Evolutionary conservation across 2,329 filamentous ascomycete genomes (phyloP).

Genomic region (Monosporascus sp.): DNA sequence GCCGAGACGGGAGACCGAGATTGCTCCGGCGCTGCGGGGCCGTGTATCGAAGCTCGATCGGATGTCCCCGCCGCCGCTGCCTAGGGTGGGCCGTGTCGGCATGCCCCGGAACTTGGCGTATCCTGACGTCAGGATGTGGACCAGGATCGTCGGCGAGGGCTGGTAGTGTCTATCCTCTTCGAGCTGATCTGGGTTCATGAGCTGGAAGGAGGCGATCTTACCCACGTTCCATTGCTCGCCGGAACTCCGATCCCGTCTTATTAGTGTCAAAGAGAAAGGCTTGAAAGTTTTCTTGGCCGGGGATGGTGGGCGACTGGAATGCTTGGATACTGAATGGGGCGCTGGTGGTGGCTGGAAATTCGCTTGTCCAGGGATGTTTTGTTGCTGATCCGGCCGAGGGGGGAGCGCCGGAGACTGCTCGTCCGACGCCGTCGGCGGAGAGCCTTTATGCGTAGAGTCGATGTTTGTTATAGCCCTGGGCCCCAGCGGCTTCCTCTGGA

Average conservation of each 20-base stretch:
- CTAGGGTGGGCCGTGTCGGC: slow-evolving; percentile 29
- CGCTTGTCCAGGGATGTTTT: slow-evolving; percentile 1
- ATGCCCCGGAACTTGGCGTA: slow-evolving; percentile 54
- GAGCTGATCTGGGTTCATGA: slow-evolving; percentile 33
- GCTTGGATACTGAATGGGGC: slow-evolving; percentile 11
- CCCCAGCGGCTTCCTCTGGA: slow-evolving; percentile 16
- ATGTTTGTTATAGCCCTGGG: slow-evolving; percentile 7
- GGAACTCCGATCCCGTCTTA: slow-evolving; percentile 66
- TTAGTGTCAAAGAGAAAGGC: slow-evolving; percentile 56
- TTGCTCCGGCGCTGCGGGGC: slow-evolving; percentile 15
- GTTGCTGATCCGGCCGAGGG: slow-evolving; percentile 2
- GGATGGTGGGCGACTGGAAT: slow-evolving; percentile 2
- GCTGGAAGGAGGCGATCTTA: slow-evolving; percentile 52
- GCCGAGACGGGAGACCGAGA: not conserved
- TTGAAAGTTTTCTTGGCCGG: slow-evolving; percentile 26
- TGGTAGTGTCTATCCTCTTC: slow-evolving; percentile 23
- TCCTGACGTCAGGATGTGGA: slow-evolving; percentile 50
- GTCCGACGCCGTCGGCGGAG: slow-evolving; percentile 4
- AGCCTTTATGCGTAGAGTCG: slow-evolving; percentile 4
- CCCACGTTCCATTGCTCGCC: slow-evolving; percentile 73
- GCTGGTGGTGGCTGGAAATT: slow-evolving; percentile 10
- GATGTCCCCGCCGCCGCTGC: slow-evolving; percentile 9
- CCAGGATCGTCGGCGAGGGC: slow-evolving; percentile 40
- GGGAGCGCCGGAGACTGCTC: slow-evolving; percentile 8
- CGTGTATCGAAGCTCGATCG: slow-evolving; percentile 21